Base-by-base conservation (phyloP, 2,329 filamentous ascomycete species). In the Xylariaceae sp. region DNA sequence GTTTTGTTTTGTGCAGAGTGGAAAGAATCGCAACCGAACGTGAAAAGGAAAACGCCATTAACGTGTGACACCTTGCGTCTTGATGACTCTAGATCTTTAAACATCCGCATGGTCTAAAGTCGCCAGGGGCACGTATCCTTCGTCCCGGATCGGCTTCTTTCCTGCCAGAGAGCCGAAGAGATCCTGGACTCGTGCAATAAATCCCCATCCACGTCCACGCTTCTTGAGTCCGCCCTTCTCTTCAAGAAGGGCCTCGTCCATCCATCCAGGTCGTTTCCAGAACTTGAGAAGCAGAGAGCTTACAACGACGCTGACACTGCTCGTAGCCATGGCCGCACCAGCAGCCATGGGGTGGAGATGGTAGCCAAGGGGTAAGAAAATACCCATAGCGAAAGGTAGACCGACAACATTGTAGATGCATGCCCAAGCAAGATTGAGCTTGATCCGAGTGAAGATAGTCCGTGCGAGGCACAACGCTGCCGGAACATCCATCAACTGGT, bases 341-440 rank as follows among this genome's bases (percentile, higher is more conserved):
- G 94, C 94, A 53, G 92, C 92, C 87, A 97, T 93, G 23, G 94
- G 92, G 66, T 96, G 94, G 65, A 97, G 79, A 68, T 92, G 87
- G 62, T 89, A 84, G 37, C 93, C 94, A 65, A 96, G 85, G 0
- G 94, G 93, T 3, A 99, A 79, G 78, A 97, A 95, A 68, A 97
- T 77, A 23, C 94, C 94, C 94, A 97, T 97, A 47, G 94, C 94
- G 68, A 99, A 95, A 2, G 94, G 94, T 11, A 99, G 80, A 1
- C 94, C 94, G 62, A 97, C 77, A 53, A 91, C 64, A 73, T 99
- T 99, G 82, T 99, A 99, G 64, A 91, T 77, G 73, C 92, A 97
- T 0, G 92, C 92, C 90, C 94, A 97, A 2, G 87, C 79, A 2
- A 99, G 82, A 74, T 99, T 99, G 66, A 96, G 75, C 78, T 95